phyloP scores from a whole-genome alignment of 345 rosid species.

The Brassica juncea region DNA sequence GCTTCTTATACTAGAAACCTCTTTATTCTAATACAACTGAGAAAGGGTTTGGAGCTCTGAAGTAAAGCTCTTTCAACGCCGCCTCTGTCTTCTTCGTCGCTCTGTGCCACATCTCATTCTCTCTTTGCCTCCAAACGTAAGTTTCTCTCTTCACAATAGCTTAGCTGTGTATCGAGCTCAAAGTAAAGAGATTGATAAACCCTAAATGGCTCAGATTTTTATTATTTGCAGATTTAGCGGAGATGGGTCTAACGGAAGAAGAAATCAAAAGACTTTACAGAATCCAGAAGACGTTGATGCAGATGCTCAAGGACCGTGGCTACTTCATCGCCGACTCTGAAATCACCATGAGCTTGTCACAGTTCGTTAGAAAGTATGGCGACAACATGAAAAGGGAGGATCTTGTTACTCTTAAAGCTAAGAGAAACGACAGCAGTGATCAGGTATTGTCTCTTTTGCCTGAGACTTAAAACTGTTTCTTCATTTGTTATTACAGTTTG shows the following conservation, averaged over 20 bases:
- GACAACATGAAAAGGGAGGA: constrained; percentile 90
- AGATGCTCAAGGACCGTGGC: constrained; percentile 75
- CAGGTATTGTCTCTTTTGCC: constrained; percentile 48
- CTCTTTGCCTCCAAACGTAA: constrained; percentile 15
- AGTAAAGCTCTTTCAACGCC: constrained; percentile 11
- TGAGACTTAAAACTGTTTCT: neutral
- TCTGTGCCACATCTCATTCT: neutral
- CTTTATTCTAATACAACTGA: neutral
- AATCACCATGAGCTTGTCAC: constrained; percentile 48
- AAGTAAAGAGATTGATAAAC: neutral
- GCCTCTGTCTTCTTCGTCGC: neutral
- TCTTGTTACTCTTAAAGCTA: constrained; percentile 63
- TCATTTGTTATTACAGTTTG: neutral
- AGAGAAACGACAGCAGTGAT: constrained; percentile 56
- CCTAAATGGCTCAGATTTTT: neutral
- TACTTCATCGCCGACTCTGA: constrained; percentile 72
- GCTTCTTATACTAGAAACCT: neutral
- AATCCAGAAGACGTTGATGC: constrained; percentile 73
- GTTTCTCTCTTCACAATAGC: neutral
- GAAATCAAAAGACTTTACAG: constrained; percentile 67
- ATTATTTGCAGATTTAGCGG: neutral
- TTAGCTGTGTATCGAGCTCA: neutral
- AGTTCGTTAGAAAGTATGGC: constrained; percentile 60
- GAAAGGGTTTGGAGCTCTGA: constrained; percentile 10
- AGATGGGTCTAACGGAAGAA: constrained; percentile 64